Conservation (phyloP, 441 rosid species). For the Isatis lusitanica region DNA sequence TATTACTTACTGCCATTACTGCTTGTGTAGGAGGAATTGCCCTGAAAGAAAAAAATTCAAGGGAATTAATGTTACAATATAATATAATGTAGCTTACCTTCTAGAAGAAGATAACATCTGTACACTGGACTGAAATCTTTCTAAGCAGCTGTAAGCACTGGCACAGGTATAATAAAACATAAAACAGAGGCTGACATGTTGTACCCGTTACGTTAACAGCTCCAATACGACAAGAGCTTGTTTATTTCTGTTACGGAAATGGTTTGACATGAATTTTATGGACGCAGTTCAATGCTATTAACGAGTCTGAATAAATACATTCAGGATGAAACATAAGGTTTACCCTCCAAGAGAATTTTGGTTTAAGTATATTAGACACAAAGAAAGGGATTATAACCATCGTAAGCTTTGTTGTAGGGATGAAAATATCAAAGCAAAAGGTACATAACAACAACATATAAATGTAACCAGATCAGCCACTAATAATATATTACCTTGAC, state of each 20-base stretch:
- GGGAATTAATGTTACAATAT: neutral
- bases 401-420: slow-evolving; percentile 11
- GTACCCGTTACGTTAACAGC: slow-evolving; percentile 2
- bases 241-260: slow-evolving; percentile 7
- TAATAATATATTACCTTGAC: slow-evolving; percentile 63
- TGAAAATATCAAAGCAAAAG: slow-evolving; percentile 12
- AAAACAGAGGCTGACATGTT: slow-evolving; percentile 17
- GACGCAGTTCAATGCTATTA: slow-evolving; percentile 9
- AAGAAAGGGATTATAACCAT: slow-evolving; percentile 5
- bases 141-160: slow-evolving; percentile 23
- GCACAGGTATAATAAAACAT: neutral
- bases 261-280: slow-evolving; percentile 14
- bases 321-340: neutral
- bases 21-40: slow-evolving; percentile 97
- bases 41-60: slow-evolving; percentile 47
- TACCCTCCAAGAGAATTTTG: neutral
- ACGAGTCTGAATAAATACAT: slow-evolving; percentile 7
- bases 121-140: neutral
- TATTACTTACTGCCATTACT: slow-evolving; percentile 91
- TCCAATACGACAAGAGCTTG: slow-evolving; percentile 17
- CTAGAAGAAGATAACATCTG: slow-evolving; percentile 2
- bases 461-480: slow-evolving; percentile 9
- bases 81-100: neutral
- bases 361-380: neutral
- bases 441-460: slow-evolving; percentile 13